Base-by-base conservation (phyloP, 805 yeast species). In the Wickerhamomyces tratensis region DNA sequence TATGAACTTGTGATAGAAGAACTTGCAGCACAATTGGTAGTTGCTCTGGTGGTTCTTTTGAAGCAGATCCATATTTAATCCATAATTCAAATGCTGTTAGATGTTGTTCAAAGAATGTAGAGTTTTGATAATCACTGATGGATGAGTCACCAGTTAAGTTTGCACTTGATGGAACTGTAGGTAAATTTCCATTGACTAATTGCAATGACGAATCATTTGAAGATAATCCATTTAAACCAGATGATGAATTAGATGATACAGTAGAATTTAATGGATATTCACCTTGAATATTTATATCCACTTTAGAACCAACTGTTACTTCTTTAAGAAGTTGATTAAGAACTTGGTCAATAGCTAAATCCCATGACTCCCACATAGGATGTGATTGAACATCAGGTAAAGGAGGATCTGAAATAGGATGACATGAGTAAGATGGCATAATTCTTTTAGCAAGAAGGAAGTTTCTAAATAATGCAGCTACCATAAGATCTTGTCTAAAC, bases 361-460 rank as follows among this genome's bases (percentile, higher is more conserved):
- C 98, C 98, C 98, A 93, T 0, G 96, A 82, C 45, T 87, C 93
- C 98, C 98, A 93, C 86, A 93, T 81, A 6, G 94, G 79, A 57
- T 93, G 97, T 47, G 76, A 74, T 39, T 85, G 78, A 6, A 81
- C 76, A 42, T 87, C 93, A 0, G 98, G 98, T 35, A 93, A 65
- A 9, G 85, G 87, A 1, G 98, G 98, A 48, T 87, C 94, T 14
- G 96, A 86, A 3, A 89, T 79, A 1, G 98, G 98, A 56, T 88
- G 94, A 58, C 97, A 89, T 46, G 89, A 88, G 50, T 84, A 80
- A 52, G 83, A 80, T 3, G 96, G 88, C 97, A 93, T 87, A 36
- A 93, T 83, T 49, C 96, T 74, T 56, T 86, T 89, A 0, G 98
- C 98, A 20, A 93, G 67, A 26, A 93, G 61, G 56, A 93, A 93